Base-by-base conservation (phyloP, 2,329 filamentous ascomycete species). In the Geosmithia morbida region DNA sequence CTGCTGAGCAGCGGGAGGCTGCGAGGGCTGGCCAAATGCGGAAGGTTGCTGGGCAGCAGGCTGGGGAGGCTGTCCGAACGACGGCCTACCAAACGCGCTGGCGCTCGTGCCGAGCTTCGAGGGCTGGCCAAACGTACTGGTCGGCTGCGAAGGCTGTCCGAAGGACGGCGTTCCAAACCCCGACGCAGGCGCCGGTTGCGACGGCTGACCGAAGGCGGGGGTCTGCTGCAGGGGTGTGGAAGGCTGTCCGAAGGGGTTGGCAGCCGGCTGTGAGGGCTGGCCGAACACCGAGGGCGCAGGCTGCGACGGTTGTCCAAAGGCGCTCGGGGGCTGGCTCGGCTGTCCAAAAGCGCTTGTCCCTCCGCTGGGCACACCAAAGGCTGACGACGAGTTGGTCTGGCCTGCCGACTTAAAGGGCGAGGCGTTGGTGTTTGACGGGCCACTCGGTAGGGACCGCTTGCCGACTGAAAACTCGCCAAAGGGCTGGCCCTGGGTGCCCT, bases 401-500 rank as follows among this genome's bases (percentile, higher is more conserved):
- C 11, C 20, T 20, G 10, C 5, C 47, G 19, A 29, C 2, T 17
- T 41, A 26, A 43, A 49, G 52, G 20, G 56, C 44, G n/a, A 51
- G 37, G 45, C 51, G 49, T 46, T 46, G 30, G 42, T 48, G 51
- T 14, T 40, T 26, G 26, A 42, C 8, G 46, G 29, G 7, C 17
- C 41, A 14, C 17, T 45, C 19, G 50, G 18, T 18, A n/a, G 43
- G 19, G 41, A 37, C 52, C 58, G 53, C 52, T 58, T 65, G 37
- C 66, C 67, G 10, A 65, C 64, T 0, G 61, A 57, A 51, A 75
- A 77, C 44, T 65, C 59, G 43, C 69, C 68, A 48, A 65, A 68
- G 0, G 66, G 65, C 7, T 62, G 63, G n/a, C 65, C 62, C n/a
- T 66, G 62, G 0, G 58, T 67, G 44, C 64, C 65, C 52, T 70